Evolutionary conservation across 2,329 filamentous ascomycete genomes (phyloP).

Genomic region (Penicillium vulpinum): DNA sequence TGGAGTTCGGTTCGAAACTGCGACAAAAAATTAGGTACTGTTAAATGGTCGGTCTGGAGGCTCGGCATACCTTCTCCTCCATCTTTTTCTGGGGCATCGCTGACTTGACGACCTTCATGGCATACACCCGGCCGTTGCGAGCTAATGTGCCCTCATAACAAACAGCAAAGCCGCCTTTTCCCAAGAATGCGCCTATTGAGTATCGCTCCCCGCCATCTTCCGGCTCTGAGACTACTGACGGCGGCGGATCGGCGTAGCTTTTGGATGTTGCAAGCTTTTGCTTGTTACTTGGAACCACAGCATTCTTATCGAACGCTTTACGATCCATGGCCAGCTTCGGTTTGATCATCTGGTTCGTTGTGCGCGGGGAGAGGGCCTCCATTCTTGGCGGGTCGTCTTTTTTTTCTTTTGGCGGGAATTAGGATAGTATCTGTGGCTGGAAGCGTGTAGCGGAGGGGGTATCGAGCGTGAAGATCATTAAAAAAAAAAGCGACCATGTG

Average conservation of each 20-base stretch:
- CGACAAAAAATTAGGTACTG: slow-evolving; percentile 6
- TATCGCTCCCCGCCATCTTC: slow-evolving; percentile 48
- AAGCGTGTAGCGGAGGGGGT: slow-evolving; percentile 2
- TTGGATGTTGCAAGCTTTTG: slow-evolving; percentile 38
- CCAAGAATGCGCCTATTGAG: slow-evolving; percentile 47
- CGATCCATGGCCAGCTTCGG: slow-evolving; percentile 43
- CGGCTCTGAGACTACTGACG: slow-evolving; percentile 47
- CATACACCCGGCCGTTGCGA: slow-evolving; percentile 48
- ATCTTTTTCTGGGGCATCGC: slow-evolving; percentile 54
- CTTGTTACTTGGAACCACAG: slow-evolving; percentile 26
- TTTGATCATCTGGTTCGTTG: slow-evolving; percentile 49
- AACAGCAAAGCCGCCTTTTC: slow-evolving; percentile 54
- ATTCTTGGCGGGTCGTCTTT: slow-evolving; percentile 31
- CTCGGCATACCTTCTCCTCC: slow-evolving; percentile 49
- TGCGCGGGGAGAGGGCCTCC: slow-evolving; percentile 52
- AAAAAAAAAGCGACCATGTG: slow-evolving; percentile 13
- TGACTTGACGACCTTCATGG: slow-evolving; percentile 54
- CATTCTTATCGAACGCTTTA: slow-evolving; percentile 41
- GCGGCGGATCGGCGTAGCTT: slow-evolving; percentile 49
- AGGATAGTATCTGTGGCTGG: slow-evolving; percentile 4
- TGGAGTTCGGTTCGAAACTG: slow-evolving; percentile 81
- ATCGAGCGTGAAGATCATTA: slow-evolving; percentile 19
- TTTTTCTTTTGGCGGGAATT: slow-evolving; percentile 2
- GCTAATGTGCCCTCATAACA: slow-evolving; percentile 51
- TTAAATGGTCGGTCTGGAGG: neutral